Evolutionary conservation across 345 rosid genomes (phyloP), one percentile per base, ranked within the genome.

Genomic region (Lepidium sativum): DNA sequence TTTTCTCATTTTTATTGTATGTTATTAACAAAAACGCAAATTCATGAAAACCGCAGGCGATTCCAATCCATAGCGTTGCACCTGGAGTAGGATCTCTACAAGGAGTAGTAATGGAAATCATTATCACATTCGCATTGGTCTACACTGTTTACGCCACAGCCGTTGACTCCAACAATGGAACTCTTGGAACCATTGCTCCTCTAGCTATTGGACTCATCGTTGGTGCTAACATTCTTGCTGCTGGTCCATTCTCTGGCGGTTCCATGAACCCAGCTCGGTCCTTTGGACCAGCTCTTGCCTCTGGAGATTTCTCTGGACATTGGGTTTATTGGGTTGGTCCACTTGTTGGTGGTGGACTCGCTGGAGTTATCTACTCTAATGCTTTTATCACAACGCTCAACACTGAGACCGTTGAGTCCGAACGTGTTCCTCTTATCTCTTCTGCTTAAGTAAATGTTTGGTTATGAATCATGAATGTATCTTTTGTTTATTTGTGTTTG

Each of bases 271-370:
- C 98, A 1, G 98, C 95, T 20, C 85, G 94, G 1, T 86, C 96
- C 9, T 91, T 91, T 27, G 98, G 98, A 23, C 96, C 94, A 4
- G 94, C 96, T 0, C 88, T 91, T 18, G 91, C 48, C 1, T 84
- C 89, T 8, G 85, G 91, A 1, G 78, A 88, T 70, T 91, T 77
- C 79, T 77, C 75, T 0, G 96, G 80, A 70, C 87, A 86, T 71
- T 91, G 91, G 91, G 82, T 88, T 81, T 88, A 91, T 68, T 91
- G 96, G 98, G 91, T 79, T 15, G 96, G 96, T 5, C 94, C 96
- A 17, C 89, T 91, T 8, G 2, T 88, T 14, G 98, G 98, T 0
- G 98, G 96, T 52, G 98, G 95, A 4, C 78, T 88, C 10, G 96
- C 98, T 13, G 92, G 95, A 4, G 79, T 88, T 17, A 35, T 88